These are phyloP conservation scores for Pelargonium citronellum DNA, from an alignment of 441 rosid species.

Conservation along the genomic window DNA sequence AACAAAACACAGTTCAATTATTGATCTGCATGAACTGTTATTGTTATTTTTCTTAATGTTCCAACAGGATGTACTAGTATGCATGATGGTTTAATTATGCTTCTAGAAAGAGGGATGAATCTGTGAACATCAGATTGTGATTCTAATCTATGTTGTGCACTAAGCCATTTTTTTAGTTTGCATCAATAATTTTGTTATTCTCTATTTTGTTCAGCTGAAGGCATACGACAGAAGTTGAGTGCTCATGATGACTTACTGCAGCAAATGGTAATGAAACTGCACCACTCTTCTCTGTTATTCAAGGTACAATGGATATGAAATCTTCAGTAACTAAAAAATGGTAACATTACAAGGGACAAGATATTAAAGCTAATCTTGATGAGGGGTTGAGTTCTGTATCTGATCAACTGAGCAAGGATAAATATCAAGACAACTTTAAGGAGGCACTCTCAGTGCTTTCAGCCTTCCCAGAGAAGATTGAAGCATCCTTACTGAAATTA, in stretches of 20 bases:
- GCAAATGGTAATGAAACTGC: conserved; percentile 47
- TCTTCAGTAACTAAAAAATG: conserved; percentile 22
- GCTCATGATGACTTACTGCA: conserved; percentile 57
- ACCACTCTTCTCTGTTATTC: conserved; percentile 10
- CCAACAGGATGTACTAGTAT: background rate
- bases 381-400: conserved; percentile 53
- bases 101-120: background rate
- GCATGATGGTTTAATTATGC: background rate
- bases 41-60: background rate
- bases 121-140: conserved; percentile 1
- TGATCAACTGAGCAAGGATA: conserved; percentile 46
- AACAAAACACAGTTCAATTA: background rate
- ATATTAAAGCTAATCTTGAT: conserved; percentile 45
- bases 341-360: conserved; percentile 59
- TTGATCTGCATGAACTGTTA: background rate
- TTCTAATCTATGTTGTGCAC: conserved; percentile 8
- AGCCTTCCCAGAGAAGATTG: conserved; percentile 48
- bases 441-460: conserved; percentile 43
- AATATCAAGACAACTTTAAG: conserved; percentile 44
- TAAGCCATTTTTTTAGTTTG: background rate
- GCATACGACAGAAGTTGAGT: conserved; percentile 60
- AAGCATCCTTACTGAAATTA: conserved; percentile 41
- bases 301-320: conserved; percentile 15
- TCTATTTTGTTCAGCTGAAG: conserved; percentile 53
- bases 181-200: conserved; percentile 13